A percentile compares a stretch with the other conserved stretches of the same genome.
These are phyloP conservation scores for Amylostereum chailletii DNA, from an alignment of 1,284 basidiomycete genomes.

Conservation along the genomic window DNA sequence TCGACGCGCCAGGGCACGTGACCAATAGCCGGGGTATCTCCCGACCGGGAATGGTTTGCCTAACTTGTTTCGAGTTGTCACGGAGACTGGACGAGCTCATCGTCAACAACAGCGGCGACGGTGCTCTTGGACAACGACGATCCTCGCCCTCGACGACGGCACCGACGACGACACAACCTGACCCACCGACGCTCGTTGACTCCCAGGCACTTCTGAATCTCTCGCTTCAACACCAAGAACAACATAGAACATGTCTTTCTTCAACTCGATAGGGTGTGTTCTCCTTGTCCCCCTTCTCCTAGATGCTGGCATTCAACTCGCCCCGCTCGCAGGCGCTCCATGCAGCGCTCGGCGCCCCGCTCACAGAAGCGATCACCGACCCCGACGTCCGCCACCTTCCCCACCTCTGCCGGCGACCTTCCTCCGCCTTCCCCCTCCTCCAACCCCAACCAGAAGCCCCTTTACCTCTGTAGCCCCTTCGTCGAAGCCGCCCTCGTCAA, in stretches of 20 bases:
- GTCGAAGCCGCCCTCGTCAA: slow-evolving; percentile 96
- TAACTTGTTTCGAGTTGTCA: too few relatives aligned
- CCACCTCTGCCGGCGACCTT: slow-evolving; percentile 31
- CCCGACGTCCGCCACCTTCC: slow-evolving; percentile 56
- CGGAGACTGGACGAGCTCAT: too few relatives aligned
- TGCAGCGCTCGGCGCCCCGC: slow-evolving; percentile 52
- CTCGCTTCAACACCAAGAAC: neutral
- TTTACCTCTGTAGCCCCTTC: slow-evolving; percentile 93
- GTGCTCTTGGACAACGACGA: too few relatives aligned
- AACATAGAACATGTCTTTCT: slow-evolving; percentile 55
- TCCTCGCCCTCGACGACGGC: too few relatives aligned
- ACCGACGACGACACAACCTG: too few relatives aligned
- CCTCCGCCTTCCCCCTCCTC: slow-evolving; percentile 32
- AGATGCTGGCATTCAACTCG: neutral
- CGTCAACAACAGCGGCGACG: too few relatives aligned
- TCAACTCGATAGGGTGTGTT: slow-evolving; percentile 67
- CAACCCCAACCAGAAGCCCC: slow-evolving; percentile 43
- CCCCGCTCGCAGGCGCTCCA: slow-evolving; percentile 44
- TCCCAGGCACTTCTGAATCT: slow-evolving; percentile 9
- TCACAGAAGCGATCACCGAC: slow-evolving; percentile 60
- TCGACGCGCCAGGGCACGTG: too few relatives aligned
- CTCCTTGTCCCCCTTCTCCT: neutral
- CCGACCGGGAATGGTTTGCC: too few relatives aligned
- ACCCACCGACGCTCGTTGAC: too few relatives aligned
- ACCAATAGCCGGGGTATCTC: too few relatives aligned